Evolutionary conservation across 2,329 filamentous ascomycete genomes (phyloP), one percentile per base, ranked within the genome.

Genomic region (Lecanicillium sp.): DNA sequence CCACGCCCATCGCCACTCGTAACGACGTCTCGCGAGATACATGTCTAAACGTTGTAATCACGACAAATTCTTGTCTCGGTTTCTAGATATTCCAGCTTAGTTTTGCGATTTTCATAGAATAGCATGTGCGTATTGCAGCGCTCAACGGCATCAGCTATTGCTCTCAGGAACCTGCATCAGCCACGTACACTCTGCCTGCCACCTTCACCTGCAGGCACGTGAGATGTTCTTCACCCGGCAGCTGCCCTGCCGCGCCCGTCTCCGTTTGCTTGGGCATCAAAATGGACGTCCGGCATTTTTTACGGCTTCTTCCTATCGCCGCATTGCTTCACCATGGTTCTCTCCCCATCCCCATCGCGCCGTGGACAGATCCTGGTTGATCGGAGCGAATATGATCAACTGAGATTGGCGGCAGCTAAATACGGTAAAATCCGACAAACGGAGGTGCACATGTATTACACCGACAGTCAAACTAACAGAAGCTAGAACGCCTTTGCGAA

Each of bases 401-500:
- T 48, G 19, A 19, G 19, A n/a, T 27, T 36, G 19, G 29, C 41
- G 7, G 45, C 37, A 23, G 39, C 45, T 21, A 48, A 48, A 48
- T 48, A 48, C 17, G 45, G 45, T 24, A 41, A 48, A n/a, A n/a
- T n/a, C n/a, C n/a, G n/a, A n/a, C n/a, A n/a, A n/a, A n/a, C n/a
- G n/a, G n/a, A n/a, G n/a, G n/a, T n/a, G n/a, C n/a, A n/a, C n/a
- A n/a, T n/a, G n/a, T n/a, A n/a, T 24, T 24, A 14, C 37, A 24
- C 20, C 12, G 26, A 21, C 11, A 8, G 15, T 19, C 5, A 8
- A 4, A 8, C 37, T 40, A 52, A 42, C 37, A 37, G 29, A 12
- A 51, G 48, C 8, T 29, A 73, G 71, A 58, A n/a, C 70, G 70
- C 46, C 60, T 78, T 33, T 63, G 66, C 42, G 67, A 64, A n/a